Conservation (phyloP, 1,284 basidiomycete species). For the Fomes fomentarius region DNA sequence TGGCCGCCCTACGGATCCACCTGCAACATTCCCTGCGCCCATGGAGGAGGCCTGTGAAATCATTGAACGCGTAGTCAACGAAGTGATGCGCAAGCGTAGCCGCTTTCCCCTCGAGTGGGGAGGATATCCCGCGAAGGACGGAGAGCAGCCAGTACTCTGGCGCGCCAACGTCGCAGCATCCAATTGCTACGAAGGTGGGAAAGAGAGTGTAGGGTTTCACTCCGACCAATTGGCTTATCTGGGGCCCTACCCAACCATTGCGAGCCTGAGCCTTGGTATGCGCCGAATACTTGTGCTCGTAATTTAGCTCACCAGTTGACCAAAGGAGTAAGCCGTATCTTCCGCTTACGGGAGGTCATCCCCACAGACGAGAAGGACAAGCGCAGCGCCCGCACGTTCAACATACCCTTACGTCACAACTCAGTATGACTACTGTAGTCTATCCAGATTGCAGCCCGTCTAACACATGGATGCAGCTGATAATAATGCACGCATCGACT, state of each 20-base stretch:
- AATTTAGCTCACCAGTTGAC: background rate
- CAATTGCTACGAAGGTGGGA: slow-evolving; percentile 87
- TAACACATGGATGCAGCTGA: slow-evolving; percentile 47
- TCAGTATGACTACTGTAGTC: slow-evolving; percentile 49
- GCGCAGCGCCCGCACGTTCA: slow-evolving; percentile 76
- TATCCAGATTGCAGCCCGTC: background rate
- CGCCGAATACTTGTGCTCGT: slow-evolving; percentile 5
- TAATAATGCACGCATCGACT: slow-evolving; percentile 91
- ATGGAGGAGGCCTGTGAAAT: slow-evolving; percentile 83
- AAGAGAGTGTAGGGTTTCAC: slow-evolving; percentile 87
- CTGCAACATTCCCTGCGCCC: slow-evolving; percentile 62
- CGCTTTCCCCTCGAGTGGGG: slow-evolving; percentile 79
- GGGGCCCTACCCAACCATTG: slow-evolving; percentile 92
- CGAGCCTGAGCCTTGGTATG: slow-evolving; percentile 87
- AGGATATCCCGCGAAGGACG: slow-evolving; percentile 39
- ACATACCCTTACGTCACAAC: slow-evolving; percentile 84
- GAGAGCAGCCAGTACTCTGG: slow-evolving; percentile 56
- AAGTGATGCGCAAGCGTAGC: slow-evolving; percentile 62
- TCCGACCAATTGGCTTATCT: slow-evolving; percentile 80
- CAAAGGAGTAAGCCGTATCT: slow-evolving; percentile 49
- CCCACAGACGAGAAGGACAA: slow-evolving; percentile 57
- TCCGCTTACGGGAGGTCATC: slow-evolving; percentile 78
- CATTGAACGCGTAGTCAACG: slow-evolving; percentile 79
- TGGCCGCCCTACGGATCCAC: slow-evolving; percentile 61
- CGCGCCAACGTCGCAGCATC: slow-evolving; percentile 89